Evolutionary conservation across 257 asterid genomes (phyloP).

Genomic region (Hygrophila difformis): DNA sequence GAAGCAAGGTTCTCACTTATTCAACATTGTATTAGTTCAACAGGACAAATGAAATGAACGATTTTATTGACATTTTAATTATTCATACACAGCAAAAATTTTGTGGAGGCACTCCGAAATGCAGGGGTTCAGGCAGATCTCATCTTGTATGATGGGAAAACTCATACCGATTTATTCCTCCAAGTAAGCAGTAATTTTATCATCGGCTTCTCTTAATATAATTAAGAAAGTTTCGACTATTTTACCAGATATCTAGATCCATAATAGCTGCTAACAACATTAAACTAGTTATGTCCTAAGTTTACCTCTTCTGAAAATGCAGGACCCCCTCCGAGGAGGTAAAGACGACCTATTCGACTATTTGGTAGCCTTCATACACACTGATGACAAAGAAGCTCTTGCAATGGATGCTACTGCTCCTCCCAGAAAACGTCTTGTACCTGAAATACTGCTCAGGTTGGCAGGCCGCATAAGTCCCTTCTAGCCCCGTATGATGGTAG

Average conservation of each 20-base stretch:
- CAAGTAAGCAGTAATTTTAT: conserved; percentile 43
- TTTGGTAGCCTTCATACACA: conserved; percentile 60
- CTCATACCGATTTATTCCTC: conserved; percentile 90
- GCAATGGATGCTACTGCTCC: conserved; percentile 62
- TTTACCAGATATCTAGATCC: too few species aligned
- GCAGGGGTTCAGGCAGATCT: conserved; percentile 69
- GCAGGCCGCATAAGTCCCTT: conserved; percentile 79
- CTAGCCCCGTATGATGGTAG: too few species aligned
- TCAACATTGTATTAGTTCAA: conserved; percentile 4
- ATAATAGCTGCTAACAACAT: too few species aligned
- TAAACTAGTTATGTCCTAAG: background rate
- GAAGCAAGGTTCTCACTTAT: conserved; percentile 60
- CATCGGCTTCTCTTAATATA: too few species aligned
- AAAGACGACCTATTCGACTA: conserved; percentile 74
- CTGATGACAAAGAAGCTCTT: conserved; percentile 65
- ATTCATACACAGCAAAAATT: conserved; percentile 49
- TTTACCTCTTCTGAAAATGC: conserved; percentile 10
- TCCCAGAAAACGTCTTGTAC: conserved; percentile 70
- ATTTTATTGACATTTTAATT: background rate
- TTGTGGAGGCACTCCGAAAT: conserved; percentile 42
- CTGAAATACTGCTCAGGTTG: conserved; percentile 60
- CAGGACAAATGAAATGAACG: too few species aligned
- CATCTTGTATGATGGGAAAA: conserved; percentile 70
- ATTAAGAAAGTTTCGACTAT: too few species aligned
- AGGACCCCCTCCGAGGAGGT: conserved; percentile 98